These are phyloP conservation scores for Suillus brevipes DNA, from an alignment of 768 basidiomycete genomes.

Conservation along the genomic window DNA sequence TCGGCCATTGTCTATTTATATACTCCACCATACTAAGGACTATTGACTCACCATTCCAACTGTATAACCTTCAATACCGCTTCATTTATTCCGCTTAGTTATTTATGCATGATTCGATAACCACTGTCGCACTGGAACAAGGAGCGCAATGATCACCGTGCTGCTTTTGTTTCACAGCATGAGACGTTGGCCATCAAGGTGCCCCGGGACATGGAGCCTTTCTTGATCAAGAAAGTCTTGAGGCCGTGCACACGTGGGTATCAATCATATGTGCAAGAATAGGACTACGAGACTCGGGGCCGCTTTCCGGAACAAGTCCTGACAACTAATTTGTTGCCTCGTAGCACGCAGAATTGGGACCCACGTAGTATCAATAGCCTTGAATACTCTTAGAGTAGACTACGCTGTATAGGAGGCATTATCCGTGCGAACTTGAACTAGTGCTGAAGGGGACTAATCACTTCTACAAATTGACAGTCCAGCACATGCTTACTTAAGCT, in stretches of 20 bases:
- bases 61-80: constrained; percentile 5
- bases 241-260: not conserved
- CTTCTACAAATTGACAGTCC: too few species aligned
- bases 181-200: not conserved
- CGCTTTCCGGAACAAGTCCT: not conserved
- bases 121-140: not conserved
- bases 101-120: not conserved
- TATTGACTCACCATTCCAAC: not conserved
- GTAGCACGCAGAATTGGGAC: not conserved
- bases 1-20: not conserved
- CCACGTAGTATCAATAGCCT: not conserved
- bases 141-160: not conserved
- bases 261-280: not conserved
- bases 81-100: not conserved
- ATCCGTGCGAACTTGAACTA: not conserved
- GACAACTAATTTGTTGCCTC: not conserved
- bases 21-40: not conserved
- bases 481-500: not conserved
- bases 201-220: not conserved
- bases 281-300: not conserved
- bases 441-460: not conserved
- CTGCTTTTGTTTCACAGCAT: not conserved
- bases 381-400: not conserved
- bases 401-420: not conserved
- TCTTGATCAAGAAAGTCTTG: not conserved